phyloP scores from a whole-genome alignment of 352 stramenopile genomes.

The Halophytophthora batemanensis region DNA sequence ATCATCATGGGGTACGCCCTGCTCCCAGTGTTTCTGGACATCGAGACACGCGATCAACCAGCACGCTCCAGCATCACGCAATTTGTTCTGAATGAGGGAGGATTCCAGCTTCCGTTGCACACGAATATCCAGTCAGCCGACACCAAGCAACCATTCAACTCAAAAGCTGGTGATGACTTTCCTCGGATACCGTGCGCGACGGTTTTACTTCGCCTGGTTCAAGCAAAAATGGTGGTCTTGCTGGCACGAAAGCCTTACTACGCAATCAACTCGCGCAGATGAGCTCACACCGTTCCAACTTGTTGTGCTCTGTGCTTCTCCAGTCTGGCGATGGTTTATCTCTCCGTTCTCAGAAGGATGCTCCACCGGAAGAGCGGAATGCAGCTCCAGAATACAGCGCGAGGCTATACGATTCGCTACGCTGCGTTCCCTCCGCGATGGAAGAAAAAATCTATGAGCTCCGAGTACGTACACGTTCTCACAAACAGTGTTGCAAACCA shows the following conservation, averaged over 20 bases:
- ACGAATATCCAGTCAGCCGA: slow-evolving; percentile 37
- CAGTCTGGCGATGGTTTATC: slow-evolving; percentile 49
- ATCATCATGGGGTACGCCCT: slow-evolving; percentile 75
- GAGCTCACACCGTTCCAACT: background rate
- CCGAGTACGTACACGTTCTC: slow-evolving; percentile 25
- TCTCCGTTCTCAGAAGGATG: slow-evolving; percentile 51
- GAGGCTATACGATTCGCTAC: slow-evolving; percentile 51
- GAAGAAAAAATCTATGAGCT: slow-evolving; percentile 64
- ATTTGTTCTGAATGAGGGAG: slow-evolving; percentile 62
- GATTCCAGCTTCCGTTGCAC: slow-evolving; percentile 79
- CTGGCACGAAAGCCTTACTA: background rate
- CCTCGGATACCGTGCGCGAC: slow-evolving; percentile 74
- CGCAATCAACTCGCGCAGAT: background rate
- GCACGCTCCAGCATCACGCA: slow-evolving; percentile 43
- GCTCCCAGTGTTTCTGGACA: slow-evolving; percentile 73
- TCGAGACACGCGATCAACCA: slow-evolving; percentile 50
- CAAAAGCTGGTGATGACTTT: slow-evolving; percentile 33
- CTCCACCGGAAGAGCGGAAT: slow-evolving; percentile 47
- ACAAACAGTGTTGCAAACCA: background rate
- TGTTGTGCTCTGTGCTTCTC: background rate
- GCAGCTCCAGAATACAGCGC: slow-evolving; percentile 42
- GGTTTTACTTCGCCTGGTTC: slow-evolving; percentile 63
- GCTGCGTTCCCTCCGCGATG: slow-evolving; percentile 36
- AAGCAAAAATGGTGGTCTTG: slow-evolving; percentile 37
- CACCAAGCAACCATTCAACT: slow-evolving; percentile 28